phyloP scores from a whole-genome alignment of 495 filamentous ascomycete genomes.

The Lasiosphaeris hirsuta region DNA sequence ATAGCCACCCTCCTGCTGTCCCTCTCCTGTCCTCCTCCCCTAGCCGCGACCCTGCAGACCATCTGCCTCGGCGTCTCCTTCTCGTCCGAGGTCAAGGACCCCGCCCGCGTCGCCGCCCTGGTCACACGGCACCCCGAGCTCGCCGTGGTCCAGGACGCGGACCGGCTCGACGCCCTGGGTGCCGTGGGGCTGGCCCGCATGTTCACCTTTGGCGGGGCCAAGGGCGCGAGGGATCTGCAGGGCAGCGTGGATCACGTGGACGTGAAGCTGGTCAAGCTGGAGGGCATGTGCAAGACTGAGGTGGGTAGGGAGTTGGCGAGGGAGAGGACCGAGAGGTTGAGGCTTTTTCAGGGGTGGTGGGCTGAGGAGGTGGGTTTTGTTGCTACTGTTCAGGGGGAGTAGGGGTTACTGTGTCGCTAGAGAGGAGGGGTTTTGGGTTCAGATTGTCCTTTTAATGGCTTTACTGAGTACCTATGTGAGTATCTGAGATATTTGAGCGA shows the following conservation, averaged over 20 bases:
- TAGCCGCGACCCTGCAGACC: constrained; percentile 63
- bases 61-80: constrained; percentile 75
- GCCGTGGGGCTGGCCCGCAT: constrained; percentile 75
- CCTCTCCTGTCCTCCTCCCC: constrained; percentile 46
- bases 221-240: constrained; percentile 50
- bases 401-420: no score
- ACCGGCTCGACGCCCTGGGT: constrained; percentile 84
- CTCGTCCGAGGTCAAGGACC: constrained; percentile 64
- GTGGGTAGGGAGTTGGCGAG: constrained; percentile 64
- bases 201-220: constrained; percentile 73
- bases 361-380: constrained; percentile 52
- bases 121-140: constrained; percentile 66
- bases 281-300: constrained; percentile 80
- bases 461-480: not conserved
- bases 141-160: constrained; percentile 83
- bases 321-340: constrained; percentile 61
- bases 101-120: constrained; percentile 46
- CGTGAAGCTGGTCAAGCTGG: constrained; percentile 72
- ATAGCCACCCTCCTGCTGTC: constrained; percentile 57
- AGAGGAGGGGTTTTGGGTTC: not conserved
- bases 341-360: constrained; percentile 69
- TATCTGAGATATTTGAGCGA: no score
- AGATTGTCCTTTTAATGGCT: not conserved
- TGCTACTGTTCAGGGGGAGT: constrained; percentile 2
- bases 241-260: constrained; percentile 70